A percentile compares a stretch with the other conserved stretches of the same genome.
phyloP scores from a whole-genome alignment of 345 rosid species.

The Stellera chamaejasme region DNA sequence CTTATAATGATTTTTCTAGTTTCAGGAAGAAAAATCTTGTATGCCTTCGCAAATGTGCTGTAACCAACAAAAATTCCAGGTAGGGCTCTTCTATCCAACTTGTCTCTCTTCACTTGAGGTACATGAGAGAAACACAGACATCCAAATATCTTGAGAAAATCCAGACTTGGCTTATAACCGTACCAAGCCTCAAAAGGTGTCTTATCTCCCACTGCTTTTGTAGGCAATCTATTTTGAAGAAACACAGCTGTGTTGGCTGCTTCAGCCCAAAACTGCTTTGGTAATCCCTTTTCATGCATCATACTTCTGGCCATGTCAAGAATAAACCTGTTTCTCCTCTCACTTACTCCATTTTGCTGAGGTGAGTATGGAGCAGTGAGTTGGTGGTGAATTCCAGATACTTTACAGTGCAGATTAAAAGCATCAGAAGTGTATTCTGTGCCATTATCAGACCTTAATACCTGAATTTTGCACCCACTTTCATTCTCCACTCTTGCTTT shows the following conservation, averaged over 20 bases:
- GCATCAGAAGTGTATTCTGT: neutral
- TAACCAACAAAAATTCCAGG: neutral
- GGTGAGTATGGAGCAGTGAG: constrained; percentile 4
- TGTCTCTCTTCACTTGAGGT: neutral
- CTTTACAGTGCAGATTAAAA: neutral
- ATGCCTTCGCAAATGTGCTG: no score
- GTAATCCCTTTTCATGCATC: neutral
- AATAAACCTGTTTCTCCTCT: neutral
- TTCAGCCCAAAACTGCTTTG: neutral
- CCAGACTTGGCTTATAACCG: neutral
- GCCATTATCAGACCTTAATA: neutral
- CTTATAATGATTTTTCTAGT: no score
- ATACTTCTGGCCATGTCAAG: neutral
- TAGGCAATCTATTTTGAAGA: neutral
- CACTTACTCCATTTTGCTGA: neutral
- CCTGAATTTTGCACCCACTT: neutral
- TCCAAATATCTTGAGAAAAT: neutral
- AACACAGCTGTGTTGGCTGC: neutral
- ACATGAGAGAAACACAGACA: neutral
- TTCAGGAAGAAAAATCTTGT: no score
- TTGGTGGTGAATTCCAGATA: constrained; percentile 7
- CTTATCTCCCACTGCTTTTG: neutral
- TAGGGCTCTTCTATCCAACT: neutral
- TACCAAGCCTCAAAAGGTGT: neutral
- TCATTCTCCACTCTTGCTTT: neutral